Percentiles rank a stretch among this genome's conserved stretches.
Conservation (phyloP, 495 filamentous ascomycete species). For the Penicillium verhagenii region DNA sequence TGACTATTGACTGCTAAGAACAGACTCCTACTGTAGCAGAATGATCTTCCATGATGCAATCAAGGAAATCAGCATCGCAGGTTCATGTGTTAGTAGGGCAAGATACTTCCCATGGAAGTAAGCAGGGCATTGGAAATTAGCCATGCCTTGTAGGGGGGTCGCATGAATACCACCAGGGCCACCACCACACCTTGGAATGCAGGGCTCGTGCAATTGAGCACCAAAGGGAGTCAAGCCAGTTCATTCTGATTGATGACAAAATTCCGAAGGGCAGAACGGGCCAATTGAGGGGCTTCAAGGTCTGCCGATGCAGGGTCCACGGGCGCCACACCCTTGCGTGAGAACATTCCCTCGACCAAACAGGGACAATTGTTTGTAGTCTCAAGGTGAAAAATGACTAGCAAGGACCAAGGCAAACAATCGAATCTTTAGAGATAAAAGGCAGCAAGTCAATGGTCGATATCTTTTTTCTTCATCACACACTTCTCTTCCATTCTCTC, state of each 20-base stretch:
- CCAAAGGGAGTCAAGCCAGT: slow-evolving; percentile 19
- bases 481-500: slow-evolving; percentile 11
- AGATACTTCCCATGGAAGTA: neutral
- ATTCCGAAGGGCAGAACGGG: slow-evolving; percentile 6
- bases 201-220: slow-evolving; percentile 12
- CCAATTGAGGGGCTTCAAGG: slow-evolving; percentile 13
- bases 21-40: neutral
- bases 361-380: slow-evolving; percentile 18
- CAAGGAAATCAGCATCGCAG: neutral
- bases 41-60: neutral
- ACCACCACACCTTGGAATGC: slow-evolving; percentile 19
- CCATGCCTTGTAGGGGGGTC: slow-evolving; percentile 8
- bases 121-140: neutral
- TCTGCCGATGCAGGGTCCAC: neutral
- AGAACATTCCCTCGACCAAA: slow-evolving; percentile 19
- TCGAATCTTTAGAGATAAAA: slow-evolving; percentile 22
- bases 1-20: neutral
- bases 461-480: slow-evolving; percentile 8
- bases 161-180: slow-evolving; percentile 23
- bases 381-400: neutral
- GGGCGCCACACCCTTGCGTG: slow-evolving; percentile 18
- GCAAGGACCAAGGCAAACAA: slow-evolving; percentile 8
- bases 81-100: neutral
- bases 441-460: slow-evolving; percentile 7
- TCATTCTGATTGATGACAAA: slow-evolving; percentile 10